Base-by-base conservation (phyloP, 768 basidiomycete species). In the Russula lepida region DNA sequence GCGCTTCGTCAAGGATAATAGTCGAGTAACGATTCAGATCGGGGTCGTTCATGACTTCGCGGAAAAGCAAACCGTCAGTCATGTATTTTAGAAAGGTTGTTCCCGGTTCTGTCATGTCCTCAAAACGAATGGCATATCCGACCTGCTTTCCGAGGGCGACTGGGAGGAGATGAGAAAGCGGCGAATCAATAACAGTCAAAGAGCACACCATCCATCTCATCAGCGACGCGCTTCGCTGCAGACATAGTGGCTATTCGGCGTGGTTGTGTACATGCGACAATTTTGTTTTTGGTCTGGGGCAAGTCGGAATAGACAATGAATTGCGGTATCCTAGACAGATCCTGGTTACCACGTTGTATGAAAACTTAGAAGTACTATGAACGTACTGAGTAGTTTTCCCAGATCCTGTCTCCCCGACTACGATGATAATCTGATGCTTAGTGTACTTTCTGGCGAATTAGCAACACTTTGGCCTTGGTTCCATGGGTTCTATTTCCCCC, bases 41-140 rank as follows among this genome's bases (percentile, higher is more conserved):
- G 8, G 92, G 89, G 73, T 98, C 95, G 73, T 95, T 92, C 95
- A 98, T 99, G 4, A 92, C 93, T 76, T 97, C 94, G 23, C 94
- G 86, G n/a, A 95, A 83, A 59, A 92, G 85, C 93, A 98, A 97
- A 82, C 95, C 97, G 67, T 99, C 97, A 15, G 97, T 99, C 95
- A 98, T 97, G 77, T 99, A 98, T 72, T 97, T 98, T 64, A 99
- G 79, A 74, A 99, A 97, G 0, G 97, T 98, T 32, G 87, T 89
- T 0, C 89, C 88, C 0, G 84, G 77, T 66, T 91, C 82, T 44
- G 95, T 89, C 90, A 93, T 88, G 72, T 98, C 97, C 73, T 99
- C 95, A 71, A 98, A 99, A 72, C 95, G 92, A 69, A 98, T 98
- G 4, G 92, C 92, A 74, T 99, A 99, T 58, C 95, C 95, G 64